Conservation (phyloP, 2,329 filamentous ascomycete species). For the Alternaria brassicae region DNA sequence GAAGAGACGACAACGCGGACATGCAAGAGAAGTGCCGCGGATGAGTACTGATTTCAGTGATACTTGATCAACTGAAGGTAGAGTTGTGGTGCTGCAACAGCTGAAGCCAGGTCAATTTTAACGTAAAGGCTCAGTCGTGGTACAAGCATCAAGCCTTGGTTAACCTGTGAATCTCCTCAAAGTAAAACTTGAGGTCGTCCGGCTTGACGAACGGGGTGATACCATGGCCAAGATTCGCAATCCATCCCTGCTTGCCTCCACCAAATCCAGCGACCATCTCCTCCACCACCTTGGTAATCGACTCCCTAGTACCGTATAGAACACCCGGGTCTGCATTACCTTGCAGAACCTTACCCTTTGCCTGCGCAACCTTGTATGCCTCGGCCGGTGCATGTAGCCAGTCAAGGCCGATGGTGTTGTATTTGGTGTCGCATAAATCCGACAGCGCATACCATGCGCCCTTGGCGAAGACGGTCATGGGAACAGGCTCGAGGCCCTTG, state of each 20-base stretch:
- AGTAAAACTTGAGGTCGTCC: constrained; percentile 91
- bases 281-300: constrained; percentile 83
- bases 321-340: constrained; percentile 96
- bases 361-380: constrained; percentile 75
- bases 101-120: too few species aligned
- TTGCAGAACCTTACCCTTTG: constrained; percentile 80
- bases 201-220: constrained; percentile 96
- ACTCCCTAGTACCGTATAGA: constrained; percentile 81
- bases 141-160: constrained; percentile 24
- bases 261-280: constrained; percentile 87
- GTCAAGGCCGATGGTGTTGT: constrained; percentile 92
- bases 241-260: constrained; percentile 89
- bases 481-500: constrained; percentile 78
- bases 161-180: constrained; percentile 79
- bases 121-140: neutral
- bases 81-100: neutral
- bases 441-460: constrained; percentile 96
- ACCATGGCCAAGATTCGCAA: constrained; percentile 94
- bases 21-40: neutral
- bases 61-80: neutral
- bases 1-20: neutral
- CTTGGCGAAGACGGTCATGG: constrained; percentile 98
- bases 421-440: constrained; percentile 83
- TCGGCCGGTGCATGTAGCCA: constrained; percentile 91
- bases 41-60: neutral